These are phyloP conservation scores for Croton setiger DNA, from an alignment of 441 rosid species.

Conservation along the genomic window DNA sequence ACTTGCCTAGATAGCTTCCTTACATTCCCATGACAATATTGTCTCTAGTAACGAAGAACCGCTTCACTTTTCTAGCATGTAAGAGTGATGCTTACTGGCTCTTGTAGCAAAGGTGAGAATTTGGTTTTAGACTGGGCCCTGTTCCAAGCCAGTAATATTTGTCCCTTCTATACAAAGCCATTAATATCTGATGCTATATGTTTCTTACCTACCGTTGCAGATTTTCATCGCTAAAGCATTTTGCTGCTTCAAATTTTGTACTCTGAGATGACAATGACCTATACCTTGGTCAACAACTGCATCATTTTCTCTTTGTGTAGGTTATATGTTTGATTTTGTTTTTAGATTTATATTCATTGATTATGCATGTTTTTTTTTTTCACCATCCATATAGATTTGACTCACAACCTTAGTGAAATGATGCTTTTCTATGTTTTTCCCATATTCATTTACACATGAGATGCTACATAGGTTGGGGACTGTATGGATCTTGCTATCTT, in stretches of 20 bases:
- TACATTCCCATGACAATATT: background rate
- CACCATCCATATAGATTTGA: background rate
- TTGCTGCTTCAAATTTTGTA: conserved; percentile 43
- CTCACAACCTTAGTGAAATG: background rate
- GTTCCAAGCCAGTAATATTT: conserved; percentile 15
- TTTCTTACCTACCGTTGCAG: conserved; percentile 47
- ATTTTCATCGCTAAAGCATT: conserved; percentile 46
- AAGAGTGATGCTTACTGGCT: conserved; percentile 9
- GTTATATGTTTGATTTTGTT: conserved; percentile 28
- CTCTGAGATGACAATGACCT: conserved; percentile 49
- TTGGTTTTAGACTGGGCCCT: conserved; percentile 16
- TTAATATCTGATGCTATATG: conserved; percentile 37
- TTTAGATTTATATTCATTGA: background rate
- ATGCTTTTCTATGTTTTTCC: background rate
- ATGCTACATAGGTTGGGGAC: background rate
- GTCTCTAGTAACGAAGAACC: conserved; percentile 4
- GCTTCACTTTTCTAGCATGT: background rate
- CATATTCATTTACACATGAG: background rate
- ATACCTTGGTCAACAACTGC: conserved; percentile 38
- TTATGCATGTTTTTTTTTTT: background rate
- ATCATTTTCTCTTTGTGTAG: conserved; percentile 38
- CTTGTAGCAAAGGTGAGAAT: conserved; percentile 35
- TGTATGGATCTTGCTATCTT: background rate
- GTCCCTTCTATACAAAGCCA: conserved; percentile 20
- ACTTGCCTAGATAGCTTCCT: background rate